These are phyloP conservation scores for Debaryomyces udenii DNA, from an alignment of 1,139 yeast species.

Conservation along the genomic window DNA sequence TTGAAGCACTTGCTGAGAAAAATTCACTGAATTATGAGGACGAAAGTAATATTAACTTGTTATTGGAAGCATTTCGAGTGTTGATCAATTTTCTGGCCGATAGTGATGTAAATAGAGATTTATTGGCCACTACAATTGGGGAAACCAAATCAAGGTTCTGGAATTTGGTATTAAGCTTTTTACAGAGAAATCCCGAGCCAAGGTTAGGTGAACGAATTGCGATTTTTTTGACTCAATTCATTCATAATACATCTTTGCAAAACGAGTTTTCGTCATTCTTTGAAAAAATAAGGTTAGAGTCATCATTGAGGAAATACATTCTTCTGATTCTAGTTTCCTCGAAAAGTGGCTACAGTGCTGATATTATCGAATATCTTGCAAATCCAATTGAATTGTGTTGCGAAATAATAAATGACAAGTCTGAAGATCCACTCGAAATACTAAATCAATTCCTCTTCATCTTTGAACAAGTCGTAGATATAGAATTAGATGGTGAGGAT, in stretches of 20 bases:
- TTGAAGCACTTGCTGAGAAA: background rate
- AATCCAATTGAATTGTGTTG: slow-evolving; percentile 8
- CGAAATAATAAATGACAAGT: slow-evolving; percentile 4
- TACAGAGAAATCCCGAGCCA: background rate
- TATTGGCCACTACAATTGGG: slow-evolving; percentile 16
- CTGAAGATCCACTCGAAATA: slow-evolving; percentile 1
- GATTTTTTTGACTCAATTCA: slow-evolving; percentile 39
- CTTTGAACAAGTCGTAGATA: slow-evolving; percentile 5
- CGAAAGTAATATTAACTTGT: slow-evolving; percentile 9
- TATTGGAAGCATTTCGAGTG: slow-evolving; percentile 29
- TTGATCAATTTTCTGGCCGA: slow-evolving; percentile 42
- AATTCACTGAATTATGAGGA: background rate
- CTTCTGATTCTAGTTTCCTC: background rate
- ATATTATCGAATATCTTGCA: slow-evolving; percentile 1
- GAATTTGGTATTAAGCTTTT: slow-evolving; percentile 15
- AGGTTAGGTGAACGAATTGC: slow-evolving; percentile 19
- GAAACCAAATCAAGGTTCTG: slow-evolving; percentile 24
- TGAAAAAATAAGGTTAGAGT: slow-evolving; percentile 11
- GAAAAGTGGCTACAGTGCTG: background rate
- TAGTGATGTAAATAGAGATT: slow-evolving; percentile 35
- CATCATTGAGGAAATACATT: background rate
- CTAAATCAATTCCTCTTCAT: slow-evolving; percentile 8
- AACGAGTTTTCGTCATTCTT: slow-evolving; percentile 21
- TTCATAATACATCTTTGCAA: slow-evolving; percentile 30
- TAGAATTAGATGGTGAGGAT: slow-evolving; percentile 11